These are phyloP conservation scores for Daldinia caldariorum DNA, from an alignment of 495 filamentous ascomycete species.

Conservation along the genomic window DNA sequence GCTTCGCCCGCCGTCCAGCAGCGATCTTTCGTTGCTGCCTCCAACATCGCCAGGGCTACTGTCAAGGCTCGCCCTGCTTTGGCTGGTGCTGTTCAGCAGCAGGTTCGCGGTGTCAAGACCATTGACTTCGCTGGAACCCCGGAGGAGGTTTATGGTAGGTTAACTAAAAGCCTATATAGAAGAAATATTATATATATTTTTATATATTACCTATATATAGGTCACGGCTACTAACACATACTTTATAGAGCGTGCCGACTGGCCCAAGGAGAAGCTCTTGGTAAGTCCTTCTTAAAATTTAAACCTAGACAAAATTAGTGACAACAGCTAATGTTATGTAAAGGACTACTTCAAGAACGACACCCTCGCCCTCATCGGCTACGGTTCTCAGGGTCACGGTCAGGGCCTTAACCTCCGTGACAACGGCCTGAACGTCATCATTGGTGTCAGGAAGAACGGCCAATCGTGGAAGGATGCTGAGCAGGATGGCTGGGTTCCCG, in stretches of 20 bases:
- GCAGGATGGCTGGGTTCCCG: slow-evolving; percentile 97
- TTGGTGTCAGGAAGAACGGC: slow-evolving; percentile 98
- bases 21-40: slow-evolving; percentile 74
- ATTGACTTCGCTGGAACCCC: slow-evolving; percentile 94
- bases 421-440: slow-evolving; percentile 98
- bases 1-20: slow-evolving; percentile 71
- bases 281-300: slow-evolving; percentile 61
- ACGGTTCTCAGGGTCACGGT: slow-evolving; percentile 97
- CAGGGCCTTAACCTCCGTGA: slow-evolving; percentile 99
- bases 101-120: slow-evolving; percentile 81
- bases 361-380: slow-evolving; percentile 97
- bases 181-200: background rate
- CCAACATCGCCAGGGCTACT: slow-evolving; percentile 66
- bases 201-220: background rate
- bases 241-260: slow-evolving; percentile 90
- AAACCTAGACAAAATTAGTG: slow-evolving; percentile 3
- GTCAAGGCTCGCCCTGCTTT: slow-evolving; percentile 64
- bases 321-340: slow-evolving; percentile 29
- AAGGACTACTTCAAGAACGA: slow-evolving; percentile 99
- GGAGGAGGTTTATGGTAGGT: slow-evolving; percentile 89
- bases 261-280: slow-evolving; percentile 96
- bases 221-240: slow-evolving; percentile 20
- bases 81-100: slow-evolving; percentile 63
- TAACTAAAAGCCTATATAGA: slow-evolving; percentile 8
- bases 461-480: slow-evolving; percentile 97